A percentile compares a stretch with the other conserved stretches of the same genome.
Conservation (phyloP, 1,139 yeast genomes). For the Arxiozyma telluris region DNA sequence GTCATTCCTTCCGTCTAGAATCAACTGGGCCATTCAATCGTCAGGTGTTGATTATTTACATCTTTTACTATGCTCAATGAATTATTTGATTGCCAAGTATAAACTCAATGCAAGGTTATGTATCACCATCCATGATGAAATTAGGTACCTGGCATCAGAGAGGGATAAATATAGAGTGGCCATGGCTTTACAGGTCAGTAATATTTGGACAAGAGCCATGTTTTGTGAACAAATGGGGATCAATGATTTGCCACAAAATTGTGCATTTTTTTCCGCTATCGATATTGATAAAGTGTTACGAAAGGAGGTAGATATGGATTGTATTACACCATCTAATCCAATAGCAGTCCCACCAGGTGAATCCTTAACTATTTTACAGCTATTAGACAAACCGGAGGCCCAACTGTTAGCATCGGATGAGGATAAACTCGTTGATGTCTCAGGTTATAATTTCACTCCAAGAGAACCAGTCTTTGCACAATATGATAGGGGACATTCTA, state of each 20-base stretch:
- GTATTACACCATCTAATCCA: slow-evolving; percentile 84
- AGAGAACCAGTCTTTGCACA: slow-evolving; percentile 27
- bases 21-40: slow-evolving; percentile 97
- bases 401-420: slow-evolving; percentile 11
- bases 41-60: slow-evolving; percentile 97
- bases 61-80: slow-evolving; percentile 77
- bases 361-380: slow-evolving; percentile 48
- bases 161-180: slow-evolving; percentile 71
- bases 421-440: slow-evolving; percentile 13
- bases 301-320: slow-evolving; percentile 80
- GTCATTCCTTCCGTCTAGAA: slow-evolving; percentile 75
- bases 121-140: slow-evolving; percentile 92
- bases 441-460: slow-evolving; percentile 12
- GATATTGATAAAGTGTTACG: slow-evolving; percentile 83
- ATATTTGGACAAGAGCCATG: slow-evolving; percentile 94
- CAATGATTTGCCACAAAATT: slow-evolving; percentile 80
- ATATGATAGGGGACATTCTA: slow-evolving; percentile 20
- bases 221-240: slow-evolving; percentile 91
- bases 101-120: slow-evolving; percentile 68
- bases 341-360: slow-evolving; percentile 71
- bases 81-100: slow-evolving; percentile 59
- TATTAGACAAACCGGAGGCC: slow-evolving; percentile 36
- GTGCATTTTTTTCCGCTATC: slow-evolving; percentile 92
- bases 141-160: slow-evolving; percentile 68
- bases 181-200: slow-evolving; percentile 76